These are phyloP conservation scores for Pulicaria dysenterica DNA, from an alignment of 129 eudicot species.

Conservation along the genomic window DNA sequence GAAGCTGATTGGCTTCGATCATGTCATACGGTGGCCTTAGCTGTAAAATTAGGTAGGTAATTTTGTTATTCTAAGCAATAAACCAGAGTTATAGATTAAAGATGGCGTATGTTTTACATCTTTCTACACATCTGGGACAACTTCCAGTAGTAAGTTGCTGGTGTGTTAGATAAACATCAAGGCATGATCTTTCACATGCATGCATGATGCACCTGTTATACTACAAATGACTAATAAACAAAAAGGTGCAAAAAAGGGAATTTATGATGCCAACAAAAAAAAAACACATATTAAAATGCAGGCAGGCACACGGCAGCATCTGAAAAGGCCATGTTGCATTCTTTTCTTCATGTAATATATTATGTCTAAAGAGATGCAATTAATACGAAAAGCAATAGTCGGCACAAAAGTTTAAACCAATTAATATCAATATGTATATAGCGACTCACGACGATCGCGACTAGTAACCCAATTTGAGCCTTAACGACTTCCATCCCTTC, in stretches of 20 bases:
- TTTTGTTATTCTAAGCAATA: no score
- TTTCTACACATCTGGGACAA: no score
- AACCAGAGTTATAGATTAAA: no score
- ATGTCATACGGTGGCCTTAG: no score
- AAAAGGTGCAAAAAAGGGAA: constrained; percentile 24
- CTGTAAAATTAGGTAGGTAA: no score
- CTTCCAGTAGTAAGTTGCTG: neutral
- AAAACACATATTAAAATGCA: constrained; percentile 12
- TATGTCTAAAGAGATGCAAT: constrained; percentile 3
- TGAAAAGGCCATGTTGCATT: neutral
- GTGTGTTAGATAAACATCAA: constrained; percentile 13
- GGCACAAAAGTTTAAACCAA: constrained; percentile 11
- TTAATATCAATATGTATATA: neutral
- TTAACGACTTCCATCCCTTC: neutral
- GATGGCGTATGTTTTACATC: no score
- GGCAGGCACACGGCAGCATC: neutral
- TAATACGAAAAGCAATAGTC: constrained; percentile 20
- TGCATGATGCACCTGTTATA: no score
- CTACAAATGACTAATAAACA: neutral
- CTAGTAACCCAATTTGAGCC: constrained; percentile 7
- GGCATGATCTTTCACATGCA: constrained; percentile 10
- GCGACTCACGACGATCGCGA: constrained; percentile 15
- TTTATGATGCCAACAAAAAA: constrained; percentile 27
- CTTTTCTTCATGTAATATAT: constrained; percentile 15
- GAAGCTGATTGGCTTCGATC: no score